Evolutionary conservation across 768 basidiomycete genomes (phyloP).

Genomic region (Mycena crocata): DNA sequence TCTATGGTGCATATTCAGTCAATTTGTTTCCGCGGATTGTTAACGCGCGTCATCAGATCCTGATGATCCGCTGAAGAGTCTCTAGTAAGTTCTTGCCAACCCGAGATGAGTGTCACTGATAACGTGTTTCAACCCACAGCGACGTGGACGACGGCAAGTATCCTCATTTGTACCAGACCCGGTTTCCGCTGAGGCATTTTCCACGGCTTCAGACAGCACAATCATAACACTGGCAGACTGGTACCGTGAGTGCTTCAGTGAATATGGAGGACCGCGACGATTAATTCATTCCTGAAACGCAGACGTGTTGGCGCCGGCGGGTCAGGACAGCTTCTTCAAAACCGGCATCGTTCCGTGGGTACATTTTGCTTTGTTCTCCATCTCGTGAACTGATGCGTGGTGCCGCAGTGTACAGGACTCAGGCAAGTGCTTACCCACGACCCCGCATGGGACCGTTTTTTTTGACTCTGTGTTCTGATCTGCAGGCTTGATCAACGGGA

Average conservation of each 20-base stretch:
- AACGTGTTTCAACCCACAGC: background rate
- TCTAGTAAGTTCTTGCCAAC: constrained; percentile 42
- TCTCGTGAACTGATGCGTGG: too few relatives aligned
- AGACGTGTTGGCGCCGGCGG: constrained; percentile 50
- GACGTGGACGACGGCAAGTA: constrained; percentile 53
- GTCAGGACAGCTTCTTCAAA: constrained; percentile 45
- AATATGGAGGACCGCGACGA: too few relatives aligned
- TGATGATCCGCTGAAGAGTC: constrained; percentile 46
- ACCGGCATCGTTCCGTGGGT: constrained; percentile 45
- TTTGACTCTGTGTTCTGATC: too few relatives aligned
- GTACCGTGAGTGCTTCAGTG: constrained; percentile 26
- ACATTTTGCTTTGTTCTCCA: background rate
- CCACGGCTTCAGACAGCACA: constrained; percentile 39
- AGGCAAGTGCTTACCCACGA: too few relatives aligned
- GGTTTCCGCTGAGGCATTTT: constrained; percentile 19
- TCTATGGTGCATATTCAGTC: constrained; percentile 29
- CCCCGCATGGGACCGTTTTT: too few relatives aligned
- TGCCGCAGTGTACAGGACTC: too few relatives aligned
- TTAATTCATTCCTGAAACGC: too few relatives aligned
- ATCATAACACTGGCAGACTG: constrained; percentile 52
- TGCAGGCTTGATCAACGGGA: constrained; percentile 60
- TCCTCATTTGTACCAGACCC: background rate
- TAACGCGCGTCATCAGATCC: constrained; percentile 38
- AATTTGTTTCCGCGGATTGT: too few relatives aligned
- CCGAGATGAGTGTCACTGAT: too few relatives aligned